Evolutionary conservation across 768 basidiomycete genomes (phyloP).

Genomic region (Porphyrellus cyaneotinctus): DNA sequence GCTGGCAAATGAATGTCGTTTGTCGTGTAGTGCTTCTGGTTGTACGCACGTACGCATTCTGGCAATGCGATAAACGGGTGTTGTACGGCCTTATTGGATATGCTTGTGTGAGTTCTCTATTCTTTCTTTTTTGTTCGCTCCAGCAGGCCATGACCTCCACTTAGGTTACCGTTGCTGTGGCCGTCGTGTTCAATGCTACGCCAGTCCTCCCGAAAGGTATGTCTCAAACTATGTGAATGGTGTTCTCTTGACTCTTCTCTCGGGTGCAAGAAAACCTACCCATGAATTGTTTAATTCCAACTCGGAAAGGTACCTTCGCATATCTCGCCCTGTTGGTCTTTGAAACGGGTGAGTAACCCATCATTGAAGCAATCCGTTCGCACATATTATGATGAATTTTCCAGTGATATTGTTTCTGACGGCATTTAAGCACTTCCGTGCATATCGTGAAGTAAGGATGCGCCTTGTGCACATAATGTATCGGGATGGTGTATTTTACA

Average conservation of each 20-base stretch:
- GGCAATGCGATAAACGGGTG: constrained; percentile 1
- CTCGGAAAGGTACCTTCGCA: constrained; percentile 1
- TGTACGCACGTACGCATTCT: too few relatives aligned
- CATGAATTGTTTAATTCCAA: not conserved
- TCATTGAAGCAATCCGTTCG: too few relatives aligned
- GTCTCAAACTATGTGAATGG: not conserved
- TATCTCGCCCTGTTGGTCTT: constrained; percentile 11
- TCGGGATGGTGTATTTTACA: constrained; percentile 17
- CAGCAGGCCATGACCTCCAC: too few relatives aligned
- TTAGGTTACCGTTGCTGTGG: constrained; percentile 5
- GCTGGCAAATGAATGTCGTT: not conserved
- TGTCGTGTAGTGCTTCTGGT: too few relatives aligned
- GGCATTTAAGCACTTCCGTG: not conserved
- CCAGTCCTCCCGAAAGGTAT: constrained; percentile 4
- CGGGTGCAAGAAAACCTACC: not conserved
- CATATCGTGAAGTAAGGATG: constrained; percentile 1
- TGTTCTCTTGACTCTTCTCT: not conserved
- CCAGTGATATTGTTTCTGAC: constrained; percentile 11
- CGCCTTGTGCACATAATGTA: constrained; percentile 9
- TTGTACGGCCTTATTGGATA: constrained; percentile 10
- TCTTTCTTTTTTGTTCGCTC: too few relatives aligned
- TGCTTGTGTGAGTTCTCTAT: constrained; percentile 1
- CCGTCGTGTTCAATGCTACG: not conserved
- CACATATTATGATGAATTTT: not conserved
- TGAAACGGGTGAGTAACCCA: constrained; percentile 1